Base-by-base conservation (phyloP, 2,329 filamentous ascomycete genomes). In the Arthrobotrys conoides region DNA sequence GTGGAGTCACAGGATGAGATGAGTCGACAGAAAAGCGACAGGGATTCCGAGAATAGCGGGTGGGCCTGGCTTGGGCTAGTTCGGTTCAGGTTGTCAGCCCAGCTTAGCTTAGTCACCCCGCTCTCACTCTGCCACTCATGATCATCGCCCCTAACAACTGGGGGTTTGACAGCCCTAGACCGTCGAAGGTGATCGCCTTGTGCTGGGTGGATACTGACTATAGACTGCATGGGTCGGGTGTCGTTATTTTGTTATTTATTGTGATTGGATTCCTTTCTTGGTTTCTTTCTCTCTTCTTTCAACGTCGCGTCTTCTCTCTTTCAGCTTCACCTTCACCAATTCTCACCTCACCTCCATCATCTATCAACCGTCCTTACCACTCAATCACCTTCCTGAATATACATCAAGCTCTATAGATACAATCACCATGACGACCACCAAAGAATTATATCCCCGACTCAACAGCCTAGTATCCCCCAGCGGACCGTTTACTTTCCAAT, bases 81-180 rank as follows among this genome's bases (percentile, higher is more conserved):
- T n/a, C n/a, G n/a, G n/a, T n/a, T n/a, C n/a, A n/a, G n/a, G n/a
- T n/a, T n/a, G n/a, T n/a, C n/a, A n/a, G n/a, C n/a, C n/a, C n/a
- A n/a, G n/a, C n/a, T n/a, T n/a, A 30, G 38, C 69, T 72, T 72
- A 72, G 69, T 72, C 69, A 72, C 27, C 20, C 38, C 38, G 8
- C 38, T n/a, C n/a, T n/a, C n/a, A n/a, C n/a, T n/a, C n/a, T n/a
- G 14, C 14, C 38, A 41, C 27, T 30, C 27, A 30, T 6, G n/a
- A n/a, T 41, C 38, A 14, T 14, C 12, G 36, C 27, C 55, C 27
- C 27, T 30, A 30, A 30, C 27, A 3, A 30, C 33, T n/a, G n/a
- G n/a, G n/a, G n/a, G n/a, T n/a, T n/a, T n/a, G n/a, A n/a, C n/a
- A n/a, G n/a, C n/a, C n/a, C n/a, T n/a, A n/a, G n/a, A n/a, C n/a